Conservation (phyloP, 2,329 filamentous ascomycete species). For the Scedosporium apiospermum region DNA sequence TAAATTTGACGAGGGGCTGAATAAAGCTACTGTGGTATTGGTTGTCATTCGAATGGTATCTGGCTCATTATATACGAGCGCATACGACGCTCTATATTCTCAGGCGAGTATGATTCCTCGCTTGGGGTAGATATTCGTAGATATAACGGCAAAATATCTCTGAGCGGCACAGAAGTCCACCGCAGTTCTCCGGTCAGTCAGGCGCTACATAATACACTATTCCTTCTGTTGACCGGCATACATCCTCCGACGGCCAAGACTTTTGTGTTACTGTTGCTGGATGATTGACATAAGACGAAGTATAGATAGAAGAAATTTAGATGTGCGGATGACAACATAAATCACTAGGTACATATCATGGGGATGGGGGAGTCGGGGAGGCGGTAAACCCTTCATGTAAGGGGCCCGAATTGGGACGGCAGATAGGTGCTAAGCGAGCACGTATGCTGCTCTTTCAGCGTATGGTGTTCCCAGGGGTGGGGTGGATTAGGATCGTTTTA, state of each 20-base stretch:
- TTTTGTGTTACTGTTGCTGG: background rate
- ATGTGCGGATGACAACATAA: too few species aligned
- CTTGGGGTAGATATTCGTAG: background rate
- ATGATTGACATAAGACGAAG: too few species aligned
- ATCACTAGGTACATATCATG: too few species aligned
- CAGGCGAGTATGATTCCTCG: background rate
- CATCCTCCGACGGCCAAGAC: background rate
- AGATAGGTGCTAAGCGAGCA: too few species aligned
- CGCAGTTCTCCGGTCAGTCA: background rate
- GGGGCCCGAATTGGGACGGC: too few species aligned
- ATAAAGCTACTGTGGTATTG: background rate
- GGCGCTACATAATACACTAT: background rate
- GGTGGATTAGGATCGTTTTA: too few species aligned
- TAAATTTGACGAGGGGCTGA: background rate
- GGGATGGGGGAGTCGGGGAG: too few species aligned
- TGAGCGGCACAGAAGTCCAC: background rate
- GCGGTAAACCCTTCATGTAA: too few species aligned
- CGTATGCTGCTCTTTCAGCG: too few species aligned
- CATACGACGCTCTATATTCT: background rate
- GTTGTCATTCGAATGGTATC: background rate
- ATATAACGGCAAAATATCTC: background rate
- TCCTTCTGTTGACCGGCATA: background rate
- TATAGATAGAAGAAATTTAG: too few species aligned
- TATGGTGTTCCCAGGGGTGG: too few species aligned
- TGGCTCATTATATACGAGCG: background rate